Evolutionary conservation across 768 basidiomycete genomes (phyloP).

Genomic region (Phylloporus scabripes): DNA sequence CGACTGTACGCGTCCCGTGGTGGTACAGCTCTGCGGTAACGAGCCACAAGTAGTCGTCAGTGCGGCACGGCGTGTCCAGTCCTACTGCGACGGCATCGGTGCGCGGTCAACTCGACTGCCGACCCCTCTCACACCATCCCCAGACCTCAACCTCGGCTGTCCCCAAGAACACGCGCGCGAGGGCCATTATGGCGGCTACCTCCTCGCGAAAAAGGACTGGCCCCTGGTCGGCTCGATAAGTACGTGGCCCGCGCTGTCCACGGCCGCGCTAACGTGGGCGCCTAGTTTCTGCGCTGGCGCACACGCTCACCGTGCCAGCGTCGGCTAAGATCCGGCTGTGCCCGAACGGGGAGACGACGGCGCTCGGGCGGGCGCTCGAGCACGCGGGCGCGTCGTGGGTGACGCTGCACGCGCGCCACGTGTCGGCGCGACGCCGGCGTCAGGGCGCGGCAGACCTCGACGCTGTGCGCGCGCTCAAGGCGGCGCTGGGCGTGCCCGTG

Average conservation of each 20-base stretch:
- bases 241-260: slow-evolving; percentile 20
- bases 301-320: slow-evolving; percentile 57
- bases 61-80: slow-evolving; percentile 56
- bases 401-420: slow-evolving; percentile 68
- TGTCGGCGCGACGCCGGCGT: slow-evolving; percentile 62
- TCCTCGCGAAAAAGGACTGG: slow-evolving; percentile 72
- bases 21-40: slow-evolving; percentile 72
- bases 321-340: slow-evolving; percentile 60
- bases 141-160: slow-evolving; percentile 80
- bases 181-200: slow-evolving; percentile 68
- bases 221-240: slow-evolving; percentile 60
- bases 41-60: slow-evolving; percentile 55
- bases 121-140: slow-evolving; percentile 1
- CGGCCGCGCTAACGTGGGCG: too few relatives aligned
- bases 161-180: slow-evolving; percentile 66
- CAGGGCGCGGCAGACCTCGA: slow-evolving; percentile 67
- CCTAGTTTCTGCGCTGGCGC: slow-evolving; percentile 59
- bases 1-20: slow-evolving; percentile 41
- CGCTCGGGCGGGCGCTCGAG: slow-evolving; percentile 54
- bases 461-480: slow-evolving; percentile 53
- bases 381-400: slow-evolving; percentile 65
- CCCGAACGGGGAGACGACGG: slow-evolving; percentile 48
- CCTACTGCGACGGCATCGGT: slow-evolving; percentile 69
- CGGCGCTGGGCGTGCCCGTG: slow-evolving; percentile 48
- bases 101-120: slow-evolving; percentile 8